phyloP scores from a whole-genome alignment of 768 basidiomycete genomes.

The Phylloporus rhodoxanthus region DNA sequence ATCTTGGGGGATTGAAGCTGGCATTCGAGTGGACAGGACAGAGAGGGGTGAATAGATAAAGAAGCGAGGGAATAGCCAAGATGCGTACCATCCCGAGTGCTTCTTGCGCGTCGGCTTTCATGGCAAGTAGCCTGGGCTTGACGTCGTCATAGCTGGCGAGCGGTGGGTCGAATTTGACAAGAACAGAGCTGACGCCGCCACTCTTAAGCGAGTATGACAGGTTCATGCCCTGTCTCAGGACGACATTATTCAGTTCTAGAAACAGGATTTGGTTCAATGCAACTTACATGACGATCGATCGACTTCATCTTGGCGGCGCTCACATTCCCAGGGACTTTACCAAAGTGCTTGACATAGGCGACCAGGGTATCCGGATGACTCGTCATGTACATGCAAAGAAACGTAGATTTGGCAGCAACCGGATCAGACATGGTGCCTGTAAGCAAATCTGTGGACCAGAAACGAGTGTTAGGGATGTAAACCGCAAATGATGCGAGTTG shows the following conservation, averaged over 20 bases:
- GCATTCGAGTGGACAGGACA: neutral
- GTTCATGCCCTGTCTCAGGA: slow-evolving; percentile 78
- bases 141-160: slow-evolving; percentile 74
- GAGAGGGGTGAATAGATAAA: neutral
- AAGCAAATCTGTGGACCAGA: too few relatives aligned
- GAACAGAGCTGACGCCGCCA: slow-evolving; percentile 40
- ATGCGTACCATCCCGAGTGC: slow-evolving; percentile 67
- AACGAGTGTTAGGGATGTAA: neutral
- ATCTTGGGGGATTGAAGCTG: slow-evolving; percentile 63
- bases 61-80: neutral
- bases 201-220: slow-evolving; percentile 55
- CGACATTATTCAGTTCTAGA: too few relatives aligned
- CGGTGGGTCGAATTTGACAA: slow-evolving; percentile 63
- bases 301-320: slow-evolving; percentile 62
- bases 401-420: slow-evolving; percentile 68
- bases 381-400: slow-evolving; percentile 81
- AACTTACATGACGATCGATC: slow-evolving; percentile 58
- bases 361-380: slow-evolving; percentile 80
- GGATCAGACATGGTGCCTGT: slow-evolving; percentile 52
- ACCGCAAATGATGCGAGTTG: too few relatives aligned
- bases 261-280: neutral
- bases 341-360: slow-evolving; percentile 75
- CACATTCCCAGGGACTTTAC: slow-evolving; percentile 52
- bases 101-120: slow-evolving; percentile 79
- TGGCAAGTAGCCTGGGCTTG: slow-evolving; percentile 69